A percentile compares a stretch with the other conserved stretches of the same genome.
These are phyloP conservation scores for Lentinula lateritia DNA, from an alignment of 768 basidiomycete genomes.

Conservation along the genomic window DNA sequence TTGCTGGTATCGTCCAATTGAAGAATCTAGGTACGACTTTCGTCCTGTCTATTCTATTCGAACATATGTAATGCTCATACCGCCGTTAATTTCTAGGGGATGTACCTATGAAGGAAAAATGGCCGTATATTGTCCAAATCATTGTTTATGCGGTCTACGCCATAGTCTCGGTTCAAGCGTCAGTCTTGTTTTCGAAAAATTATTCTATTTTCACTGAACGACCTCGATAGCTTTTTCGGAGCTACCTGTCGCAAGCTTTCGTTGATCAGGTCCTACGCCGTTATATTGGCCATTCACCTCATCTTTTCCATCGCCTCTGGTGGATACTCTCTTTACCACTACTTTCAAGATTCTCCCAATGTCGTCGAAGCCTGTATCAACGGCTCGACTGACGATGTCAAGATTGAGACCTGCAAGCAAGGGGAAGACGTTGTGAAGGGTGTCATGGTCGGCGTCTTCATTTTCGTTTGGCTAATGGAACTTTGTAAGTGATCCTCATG, in stretches of 20 bases:
- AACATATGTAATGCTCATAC: neutral
- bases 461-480: conserved; percentile 42
- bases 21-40: conserved; percentile 21
- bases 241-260: conserved; percentile 33
- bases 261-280: conserved; percentile 38
- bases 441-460: conserved; percentile 34
- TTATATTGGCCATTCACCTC: conserved; percentile 35
- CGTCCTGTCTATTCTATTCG: neutral
- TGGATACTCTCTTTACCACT: conserved; percentile 35
- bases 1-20: conserved; percentile 30
- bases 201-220: neutral
- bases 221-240: conserved; percentile 31
- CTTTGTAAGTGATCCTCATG: conserved; percentile 30
- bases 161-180: conserved; percentile 42
- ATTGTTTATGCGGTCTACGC: conserved; percentile 35
- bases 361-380: conserved; percentile 33
- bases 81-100: neutral
- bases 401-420: conserved; percentile 30
- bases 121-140: conserved; percentile 35
- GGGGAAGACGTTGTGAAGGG: conserved; percentile 36
- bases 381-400: conserved; percentile 20
- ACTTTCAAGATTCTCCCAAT: conserved; percentile 34
- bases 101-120: conserved; percentile 21
- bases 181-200: conserved; percentile 5
- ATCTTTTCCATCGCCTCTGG: conserved; percentile 40